These are phyloP conservation scores for Sporisorium sorghi DNA, from an alignment of 1,284 basidiomycete genomes.

Conservation along the genomic window DNA sequence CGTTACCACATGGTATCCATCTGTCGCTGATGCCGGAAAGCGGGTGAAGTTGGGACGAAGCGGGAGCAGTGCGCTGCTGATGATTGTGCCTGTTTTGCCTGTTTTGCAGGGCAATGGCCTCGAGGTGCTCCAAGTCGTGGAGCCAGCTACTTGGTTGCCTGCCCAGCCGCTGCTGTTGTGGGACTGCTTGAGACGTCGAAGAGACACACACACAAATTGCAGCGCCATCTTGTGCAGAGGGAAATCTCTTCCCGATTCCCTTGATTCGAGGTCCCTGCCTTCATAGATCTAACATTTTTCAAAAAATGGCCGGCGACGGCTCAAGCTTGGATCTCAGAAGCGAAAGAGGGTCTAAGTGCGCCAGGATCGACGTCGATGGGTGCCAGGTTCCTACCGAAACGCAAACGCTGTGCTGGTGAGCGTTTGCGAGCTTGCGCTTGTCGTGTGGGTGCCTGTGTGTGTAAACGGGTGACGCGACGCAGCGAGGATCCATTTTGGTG, in stretches of 20 bases:
- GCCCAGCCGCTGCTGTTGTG: background rate
- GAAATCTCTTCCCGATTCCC: background rate
- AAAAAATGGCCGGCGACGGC: too few relatives aligned
- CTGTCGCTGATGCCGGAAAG: background rate
- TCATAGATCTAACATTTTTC: background rate
- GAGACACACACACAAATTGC: too few relatives aligned
- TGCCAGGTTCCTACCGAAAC: background rate
- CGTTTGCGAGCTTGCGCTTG: background rate
- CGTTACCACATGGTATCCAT: background rate
- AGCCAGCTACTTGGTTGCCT: background rate
- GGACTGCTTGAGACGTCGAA: too few relatives aligned
- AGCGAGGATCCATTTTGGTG: too few relatives aligned
- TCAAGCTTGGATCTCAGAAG: conserved; percentile 5
- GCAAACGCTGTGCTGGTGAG: too few relatives aligned
- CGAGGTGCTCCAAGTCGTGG: background rate
- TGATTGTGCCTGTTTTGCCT: too few relatives aligned
- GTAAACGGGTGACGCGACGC: background rate
- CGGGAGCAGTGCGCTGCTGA: too few relatives aligned
- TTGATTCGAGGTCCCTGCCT: background rate
- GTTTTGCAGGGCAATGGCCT: background rate
- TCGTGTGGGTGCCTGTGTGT: background rate
- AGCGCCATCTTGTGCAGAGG: background rate
- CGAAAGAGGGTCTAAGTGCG: background rate
- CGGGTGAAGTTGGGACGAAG: background rate
- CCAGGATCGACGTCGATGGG: background rate